Conservation (phyloP, 164 flowering plant species). For the Aristolochia fimbriata region DNA sequence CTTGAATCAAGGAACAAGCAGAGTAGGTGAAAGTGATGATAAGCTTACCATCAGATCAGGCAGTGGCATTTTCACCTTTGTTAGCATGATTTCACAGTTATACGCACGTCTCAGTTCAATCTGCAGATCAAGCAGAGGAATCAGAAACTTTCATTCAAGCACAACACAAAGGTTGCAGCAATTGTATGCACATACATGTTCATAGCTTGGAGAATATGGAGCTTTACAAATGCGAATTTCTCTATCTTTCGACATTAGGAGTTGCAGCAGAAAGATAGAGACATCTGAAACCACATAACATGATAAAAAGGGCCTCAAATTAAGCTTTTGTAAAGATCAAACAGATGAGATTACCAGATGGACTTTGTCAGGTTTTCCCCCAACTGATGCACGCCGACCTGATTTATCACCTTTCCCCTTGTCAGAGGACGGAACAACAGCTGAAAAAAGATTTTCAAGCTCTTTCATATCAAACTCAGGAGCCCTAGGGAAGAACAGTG, state of each 20-base stretch:
- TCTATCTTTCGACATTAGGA: no score
- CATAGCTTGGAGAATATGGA: no score
- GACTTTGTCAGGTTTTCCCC: conserved; percentile 64
- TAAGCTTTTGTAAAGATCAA: no score
- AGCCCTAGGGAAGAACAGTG: conserved; percentile 39
- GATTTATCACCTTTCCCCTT: conserved; percentile 39
- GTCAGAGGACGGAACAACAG: conserved; percentile 55
- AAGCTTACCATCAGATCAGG: conserved; percentile 78
- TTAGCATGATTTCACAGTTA: conserved; percentile 97
- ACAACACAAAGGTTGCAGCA: no score
- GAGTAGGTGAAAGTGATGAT: not conserved
- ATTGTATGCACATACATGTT: no score
- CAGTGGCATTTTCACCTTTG: conserved; percentile 90
- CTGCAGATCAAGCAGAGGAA: conserved; percentile 37
- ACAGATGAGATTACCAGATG: conserved; percentile 54
- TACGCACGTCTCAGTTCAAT: conserved; percentile 81
- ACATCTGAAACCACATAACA: no score
- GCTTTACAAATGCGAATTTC: no score
- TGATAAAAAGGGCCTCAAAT: no score
- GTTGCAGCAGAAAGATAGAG: no score
- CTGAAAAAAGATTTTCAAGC: conserved; percentile 85
- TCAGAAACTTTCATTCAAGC: no score
- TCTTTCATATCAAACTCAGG: conserved; percentile 94
- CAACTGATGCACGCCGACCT: conserved; percentile 36
- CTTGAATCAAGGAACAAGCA: not conserved